A percentile compares a stretch with the other conserved stretches of the same genome.
These are phyloP conservation scores for Stylonectria norvegica DNA, from an alignment of 2,329 filamentous ascomycete genomes.

Conservation along the genomic window DNA sequence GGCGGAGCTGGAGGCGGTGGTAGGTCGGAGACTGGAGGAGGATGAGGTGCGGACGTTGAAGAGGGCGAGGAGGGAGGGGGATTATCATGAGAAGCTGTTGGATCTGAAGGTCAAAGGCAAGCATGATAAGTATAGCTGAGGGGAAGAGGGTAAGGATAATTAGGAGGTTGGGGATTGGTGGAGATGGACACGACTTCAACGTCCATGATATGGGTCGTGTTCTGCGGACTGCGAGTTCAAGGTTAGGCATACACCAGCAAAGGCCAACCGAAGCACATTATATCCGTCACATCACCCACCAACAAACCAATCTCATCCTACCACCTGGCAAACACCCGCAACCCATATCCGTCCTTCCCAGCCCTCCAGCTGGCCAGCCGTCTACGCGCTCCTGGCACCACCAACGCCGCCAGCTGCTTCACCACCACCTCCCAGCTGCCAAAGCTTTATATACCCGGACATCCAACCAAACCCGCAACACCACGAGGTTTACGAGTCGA, in stretches of 20 bases:
- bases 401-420: no score
- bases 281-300: no score
- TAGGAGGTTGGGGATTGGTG: background rate
- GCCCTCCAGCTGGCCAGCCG: no score
- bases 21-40: conserved; percentile 72
- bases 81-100: conserved; percentile 83
- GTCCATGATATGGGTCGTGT: no score
- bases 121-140: conserved; percentile 71
- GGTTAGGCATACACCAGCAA: no score
- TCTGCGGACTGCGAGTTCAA: background rate
- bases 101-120: conserved; percentile 89
- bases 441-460: conserved; percentile 6
- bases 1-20: conserved; percentile 78
- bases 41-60: conserved; percentile 83
- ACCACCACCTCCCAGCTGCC: conserved; percentile 3
- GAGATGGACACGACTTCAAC: background rate
- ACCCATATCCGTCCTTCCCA: no score
- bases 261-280: no score
- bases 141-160: background rate
- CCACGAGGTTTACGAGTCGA: conserved; percentile 4
- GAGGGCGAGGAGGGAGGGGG: conserved; percentile 76
- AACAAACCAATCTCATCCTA: no score
- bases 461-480: background rate
- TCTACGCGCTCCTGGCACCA: no score
- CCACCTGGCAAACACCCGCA: no score